Conservation (phyloP, 805 yeast genomes). For the Priceomyces haplophilus region DNA sequence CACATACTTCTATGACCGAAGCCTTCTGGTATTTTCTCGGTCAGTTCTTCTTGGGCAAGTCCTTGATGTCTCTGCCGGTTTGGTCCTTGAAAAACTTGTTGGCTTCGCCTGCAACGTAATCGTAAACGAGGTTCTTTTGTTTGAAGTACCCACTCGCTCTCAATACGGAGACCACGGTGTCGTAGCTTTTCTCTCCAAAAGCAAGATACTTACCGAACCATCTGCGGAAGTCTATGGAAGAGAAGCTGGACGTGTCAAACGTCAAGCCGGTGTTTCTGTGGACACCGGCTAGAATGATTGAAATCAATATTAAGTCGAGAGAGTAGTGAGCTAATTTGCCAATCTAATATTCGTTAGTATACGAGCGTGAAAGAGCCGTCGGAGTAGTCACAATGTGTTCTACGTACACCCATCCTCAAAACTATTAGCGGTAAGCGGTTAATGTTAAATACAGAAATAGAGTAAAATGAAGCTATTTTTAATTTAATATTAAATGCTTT, state of each 20-base stretch:
- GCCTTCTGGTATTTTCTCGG: background rate
- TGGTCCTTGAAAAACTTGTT: constrained; percentile 26
- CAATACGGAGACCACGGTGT: constrained; percentile 43
- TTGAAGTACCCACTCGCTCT: constrained; percentile 51
- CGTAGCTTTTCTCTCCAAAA: constrained; percentile 62
- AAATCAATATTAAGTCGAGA: constrained; percentile 71
- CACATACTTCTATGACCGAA: too few relatives aligned
- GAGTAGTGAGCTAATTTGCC: constrained; percentile 70
- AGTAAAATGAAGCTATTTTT: too few relatives aligned
- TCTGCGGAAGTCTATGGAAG: constrained; percentile 43
- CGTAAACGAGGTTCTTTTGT: constrained; percentile 37
- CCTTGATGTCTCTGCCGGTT: constrained; percentile 28
- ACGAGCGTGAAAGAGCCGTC: too few relatives aligned
- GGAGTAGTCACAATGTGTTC: background rate
- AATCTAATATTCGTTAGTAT: constrained; percentile 32
- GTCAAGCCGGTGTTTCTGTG: constrained; percentile 78
- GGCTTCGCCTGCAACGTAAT: constrained; percentile 30
- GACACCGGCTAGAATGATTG: constrained; percentile 82
- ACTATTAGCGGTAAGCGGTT: too few relatives aligned
- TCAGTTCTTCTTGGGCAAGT: constrained; percentile 8
- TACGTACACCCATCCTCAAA: constrained; percentile 11
- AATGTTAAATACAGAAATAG: too few relatives aligned
- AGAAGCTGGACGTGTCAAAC: constrained; percentile 48
- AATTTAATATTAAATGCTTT: too few relatives aligned
- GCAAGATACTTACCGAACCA: constrained; percentile 52